Evolutionary conservation across 345 rosid genomes (phyloP).

Genomic region (Brassica carinata): DNA sequence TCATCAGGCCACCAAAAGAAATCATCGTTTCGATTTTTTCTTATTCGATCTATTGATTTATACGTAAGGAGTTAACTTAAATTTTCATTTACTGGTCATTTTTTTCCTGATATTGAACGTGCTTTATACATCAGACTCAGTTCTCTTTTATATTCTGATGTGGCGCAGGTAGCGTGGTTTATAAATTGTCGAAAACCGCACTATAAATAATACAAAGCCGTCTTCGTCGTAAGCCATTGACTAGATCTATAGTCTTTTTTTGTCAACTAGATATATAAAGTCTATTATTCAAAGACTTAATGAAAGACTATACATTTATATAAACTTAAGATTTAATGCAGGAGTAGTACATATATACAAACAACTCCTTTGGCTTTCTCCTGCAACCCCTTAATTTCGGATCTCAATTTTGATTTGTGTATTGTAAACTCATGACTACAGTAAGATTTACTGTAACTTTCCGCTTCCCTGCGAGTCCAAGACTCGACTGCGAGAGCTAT

Average conservation of each 20-base stretch:
- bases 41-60: too few species aligned
- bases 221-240: constrained; percentile 3
- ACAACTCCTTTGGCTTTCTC: neutral
- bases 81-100: neutral
- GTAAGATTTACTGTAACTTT: neutral
- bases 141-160: neutral
- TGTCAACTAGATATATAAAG: neutral
- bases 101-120: too few species aligned
- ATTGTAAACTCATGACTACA: constrained; percentile 7
- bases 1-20: neutral
- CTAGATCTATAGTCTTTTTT: neutral
- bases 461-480: neutral
- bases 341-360: neutral
- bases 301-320: neutral
- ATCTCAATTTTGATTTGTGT: neutral
- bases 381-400: neutral
- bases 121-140: too few species aligned
- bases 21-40: neutral
- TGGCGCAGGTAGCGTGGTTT: neutral
- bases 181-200: neutral
- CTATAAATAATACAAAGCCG: neutral
- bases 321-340: neutral
- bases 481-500: neutral
- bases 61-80: neutral
- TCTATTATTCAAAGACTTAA: constrained; percentile 3